These are phyloP conservation scores for Cucurbita moschata DNA, from an alignment of 306 rosid genomes.

Conservation along the genomic window DNA sequence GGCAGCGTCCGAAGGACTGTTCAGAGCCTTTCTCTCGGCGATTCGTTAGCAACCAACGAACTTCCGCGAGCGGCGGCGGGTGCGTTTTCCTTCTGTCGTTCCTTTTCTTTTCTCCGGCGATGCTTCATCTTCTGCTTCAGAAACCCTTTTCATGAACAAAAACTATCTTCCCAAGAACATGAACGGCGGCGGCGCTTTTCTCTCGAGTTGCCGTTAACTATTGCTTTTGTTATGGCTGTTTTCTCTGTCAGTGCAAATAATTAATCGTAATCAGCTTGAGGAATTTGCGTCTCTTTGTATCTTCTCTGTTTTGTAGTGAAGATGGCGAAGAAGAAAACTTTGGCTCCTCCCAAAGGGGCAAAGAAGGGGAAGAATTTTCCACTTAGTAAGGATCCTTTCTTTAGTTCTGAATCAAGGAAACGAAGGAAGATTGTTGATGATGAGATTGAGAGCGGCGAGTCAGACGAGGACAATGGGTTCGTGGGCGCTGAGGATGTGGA, in stretches of 20 bases:
- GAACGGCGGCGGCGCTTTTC: background rate
- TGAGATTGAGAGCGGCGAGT: conserved; percentile 46
- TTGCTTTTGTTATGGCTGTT: background rate
- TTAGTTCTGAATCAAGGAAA: conserved; percentile 37
- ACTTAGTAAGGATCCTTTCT: conserved; percentile 34
- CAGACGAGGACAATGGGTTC: conserved; percentile 35
- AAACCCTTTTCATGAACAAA: too few species aligned
- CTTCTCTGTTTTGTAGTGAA: conserved; percentile 4
- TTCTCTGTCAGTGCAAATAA: background rate
- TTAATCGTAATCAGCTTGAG: background rate
- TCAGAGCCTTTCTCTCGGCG: too few species aligned
- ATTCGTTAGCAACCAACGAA: too few species aligned
- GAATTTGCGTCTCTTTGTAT: background rate
- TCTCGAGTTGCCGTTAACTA: background rate
- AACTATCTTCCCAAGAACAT: too few species aligned
- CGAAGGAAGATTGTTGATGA: conserved; percentile 39
- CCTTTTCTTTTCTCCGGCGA: too few species aligned
- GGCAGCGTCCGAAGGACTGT: too few species aligned
- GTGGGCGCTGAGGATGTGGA: conserved; percentile 16
- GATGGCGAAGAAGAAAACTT: conserved; percentile 26
- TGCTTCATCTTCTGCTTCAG: too few species aligned
- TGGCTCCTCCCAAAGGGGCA: conserved; percentile 15
- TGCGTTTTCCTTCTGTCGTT: too few species aligned
- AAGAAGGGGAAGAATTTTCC: conserved; percentile 18
- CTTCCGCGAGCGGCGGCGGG: too few species aligned